Evolutionary conservation across 148 eudicot genomes (phyloP), one percentile per base, ranked within the genome.

Genomic region (Vaccinium corymbosum): DNA sequence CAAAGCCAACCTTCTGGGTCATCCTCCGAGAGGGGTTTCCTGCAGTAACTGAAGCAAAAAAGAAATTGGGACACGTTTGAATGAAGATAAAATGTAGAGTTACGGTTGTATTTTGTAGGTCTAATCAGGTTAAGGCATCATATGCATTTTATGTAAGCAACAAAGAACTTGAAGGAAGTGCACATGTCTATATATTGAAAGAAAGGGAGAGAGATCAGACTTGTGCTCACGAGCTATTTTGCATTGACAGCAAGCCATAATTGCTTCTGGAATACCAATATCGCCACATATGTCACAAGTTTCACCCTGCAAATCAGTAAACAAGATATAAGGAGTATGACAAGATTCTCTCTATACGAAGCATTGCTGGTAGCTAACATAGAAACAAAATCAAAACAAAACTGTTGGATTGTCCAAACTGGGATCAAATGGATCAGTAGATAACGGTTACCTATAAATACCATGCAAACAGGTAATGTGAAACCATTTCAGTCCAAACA

Each of bases 261-360:
- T 38, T 51, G 80, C 82, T 11, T 82, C 84, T 1, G 5, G 35
- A 46, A 80, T 72, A 55, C 91, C 90, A 68, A 70, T 57, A 78
- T 82, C 85, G n/a, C 91, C 91, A 77, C 90, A 89, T 22, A 89
- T 83, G 38, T 86, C 88, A 81, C 90, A 89, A 22, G 25, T 55
- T 32, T 85, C 50, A 17, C 38, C 86, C 90, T 88, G 88, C 86
- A 86, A 46, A 57, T 3, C 50, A 9, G 49, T 25, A 51, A 68
- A 66, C 7, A 70, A 50, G 46, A 81, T 17, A 52, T 14, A 61
- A 73, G 3, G 38, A 55, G 19, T 71, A 32, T 55, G 27, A 48
- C 0, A 48, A 62, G 46, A 81, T 66, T 38, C 51, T 22, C 64
- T 71, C 25, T 81, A 9, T 13, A 66, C 32, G 3, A 71, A 71